Evolutionary conservation across 1,284 basidiomycete genomes (phyloP).

Genomic region (Erythrobasidium hasegawianum): DNA sequence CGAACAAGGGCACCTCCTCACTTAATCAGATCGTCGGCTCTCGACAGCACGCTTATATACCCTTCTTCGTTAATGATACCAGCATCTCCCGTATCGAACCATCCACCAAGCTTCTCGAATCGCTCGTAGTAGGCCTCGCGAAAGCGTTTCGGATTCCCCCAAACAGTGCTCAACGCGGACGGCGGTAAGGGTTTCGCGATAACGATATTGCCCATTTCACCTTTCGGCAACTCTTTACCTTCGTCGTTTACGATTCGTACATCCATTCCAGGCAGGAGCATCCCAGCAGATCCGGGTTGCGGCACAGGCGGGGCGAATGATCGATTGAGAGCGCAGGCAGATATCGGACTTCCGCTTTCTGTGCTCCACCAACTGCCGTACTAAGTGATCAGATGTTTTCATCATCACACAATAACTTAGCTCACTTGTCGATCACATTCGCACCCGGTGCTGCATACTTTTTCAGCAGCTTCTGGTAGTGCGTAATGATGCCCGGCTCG

Average conservation of each 20-base stretch:
- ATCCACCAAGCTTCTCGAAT: conserved; percentile 45
- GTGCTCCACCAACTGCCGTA: conserved; percentile 43
- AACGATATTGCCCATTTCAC: conserved; percentile 47
- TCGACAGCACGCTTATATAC: conserved; percentile 39
- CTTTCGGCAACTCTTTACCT: conserved; percentile 41
- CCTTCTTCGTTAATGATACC: conserved; percentile 45
- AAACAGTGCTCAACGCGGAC: conserved; percentile 44
- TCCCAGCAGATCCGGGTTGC: conserved; percentile 44
- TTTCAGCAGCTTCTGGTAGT: conserved; percentile 41
- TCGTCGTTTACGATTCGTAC: conserved; percentile 46
- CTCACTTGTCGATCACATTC: no score
- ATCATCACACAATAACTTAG: conserved; percentile 41
- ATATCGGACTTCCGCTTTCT: conserved; percentile 46
- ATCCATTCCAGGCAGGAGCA: conserved; percentile 47
- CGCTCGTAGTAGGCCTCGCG: conserved; percentile 43
- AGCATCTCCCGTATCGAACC: conserved; percentile 47
- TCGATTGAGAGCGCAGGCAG: conserved; percentile 42
- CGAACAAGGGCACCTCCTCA: no score
- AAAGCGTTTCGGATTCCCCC: conserved; percentile 44
- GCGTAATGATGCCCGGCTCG: conserved; percentile 45
- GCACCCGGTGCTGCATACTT: conserved; percentile 19
- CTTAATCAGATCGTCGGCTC: no score
- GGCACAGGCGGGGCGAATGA: conserved; percentile 40
- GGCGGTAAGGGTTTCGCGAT: conserved; percentile 44
- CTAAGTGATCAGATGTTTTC: conserved; percentile 42